phyloP scores from a whole-genome alignment of 805 yeast genomes.

The Candida argentea region DNA sequence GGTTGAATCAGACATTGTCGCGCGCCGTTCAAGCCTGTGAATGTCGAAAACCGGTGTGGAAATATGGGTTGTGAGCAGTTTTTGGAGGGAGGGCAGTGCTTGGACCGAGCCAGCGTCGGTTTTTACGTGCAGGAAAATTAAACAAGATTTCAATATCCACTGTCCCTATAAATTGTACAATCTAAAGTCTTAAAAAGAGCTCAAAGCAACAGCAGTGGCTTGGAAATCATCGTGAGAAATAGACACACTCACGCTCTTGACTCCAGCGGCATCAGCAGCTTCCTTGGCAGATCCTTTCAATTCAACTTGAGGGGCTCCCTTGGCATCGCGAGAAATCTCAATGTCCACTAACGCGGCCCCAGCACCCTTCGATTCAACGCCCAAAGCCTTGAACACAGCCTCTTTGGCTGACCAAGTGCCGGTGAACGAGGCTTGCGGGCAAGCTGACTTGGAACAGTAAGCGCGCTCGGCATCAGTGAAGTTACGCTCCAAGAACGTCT shows the following conservation, averaged over 20 bases:
- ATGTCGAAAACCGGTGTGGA: too few species aligned
- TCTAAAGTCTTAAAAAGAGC: conserved; percentile 30
- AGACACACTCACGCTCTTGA: conserved; percentile 68
- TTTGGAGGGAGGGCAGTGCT: too few species aligned
- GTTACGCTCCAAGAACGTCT: conserved; percentile 85
- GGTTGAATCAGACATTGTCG: too few species aligned
- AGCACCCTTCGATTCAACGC: conserved; percentile 83
- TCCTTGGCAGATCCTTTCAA: conserved; percentile 67
- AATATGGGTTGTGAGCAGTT: too few species aligned
- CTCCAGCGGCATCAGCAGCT: conserved; percentile 65
- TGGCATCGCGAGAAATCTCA: conserved; percentile 64
- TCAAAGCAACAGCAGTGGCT: conserved; percentile 93
- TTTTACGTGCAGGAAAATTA: too few species aligned
- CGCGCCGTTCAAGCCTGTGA: too few species aligned
- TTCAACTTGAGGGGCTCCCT: conserved; percentile 75
- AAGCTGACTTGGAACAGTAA: conserved; percentile 67
- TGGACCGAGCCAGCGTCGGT: too few species aligned
- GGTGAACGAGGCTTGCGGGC: conserved; percentile 82
- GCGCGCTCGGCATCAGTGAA: conserved; percentile 73
- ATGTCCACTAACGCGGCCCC: conserved; percentile 91
- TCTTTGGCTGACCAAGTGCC: conserved; percentile 99
- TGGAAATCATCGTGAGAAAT: conserved; percentile 96
- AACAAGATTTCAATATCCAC: too few species aligned
- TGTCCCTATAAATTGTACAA: neutral
- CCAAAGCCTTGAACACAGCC: conserved; percentile 94